Base-by-base conservation (phyloP, 768 basidiomycete genomes). In the Tubosaeta sp. region DNA sequence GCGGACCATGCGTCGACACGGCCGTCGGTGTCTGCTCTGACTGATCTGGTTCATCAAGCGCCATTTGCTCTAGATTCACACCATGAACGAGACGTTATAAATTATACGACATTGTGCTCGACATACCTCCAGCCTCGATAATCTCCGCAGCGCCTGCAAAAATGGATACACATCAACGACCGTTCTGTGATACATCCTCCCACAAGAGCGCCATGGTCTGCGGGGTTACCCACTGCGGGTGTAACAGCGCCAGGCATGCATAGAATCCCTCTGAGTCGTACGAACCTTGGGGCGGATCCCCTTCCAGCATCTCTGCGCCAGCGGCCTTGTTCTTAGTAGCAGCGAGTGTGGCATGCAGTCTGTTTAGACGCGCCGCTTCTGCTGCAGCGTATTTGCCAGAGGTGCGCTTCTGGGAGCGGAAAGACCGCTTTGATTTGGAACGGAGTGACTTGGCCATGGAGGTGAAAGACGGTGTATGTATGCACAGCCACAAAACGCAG, bases 1-100 rank as follows among this genome's bases (percentile, higher is more conserved):
- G 82, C 3, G 85, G 79, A 12, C 91, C 92, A 60, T 93, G 89
- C 3, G 92, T 95, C 9, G 91, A 93, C 56, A 93, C 76, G 19
- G 65, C 66, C 45, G 65, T 65, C 5, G 71, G 47, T 52, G 60
- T 58, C 43, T 68, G 68, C 25, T 67, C 50, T n/a, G 63, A 44
- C 47, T 41, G 52, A 35, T 43, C 57, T 4, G 58, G 52, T 42
- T 54, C 60, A 46, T 89, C 85, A 38, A 84, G 62, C 48, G 74
- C 71, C 83, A 85, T 86, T 5, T 71, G 68, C 55, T 80, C 83
- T 74, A 58, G 6, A 27, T 26, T 14, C 42, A 33, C 25, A 41
- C 17, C 34, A 46, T 65, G 50, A 60, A 53, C 41, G 48, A 29
- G 44, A 48, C 27, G 37, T 17, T 22, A 3, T 14, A 52, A 34